Evolutionary conservation across 148 eudicot species (phyloP).

Genomic region (Polygonum maritimum): DNA sequence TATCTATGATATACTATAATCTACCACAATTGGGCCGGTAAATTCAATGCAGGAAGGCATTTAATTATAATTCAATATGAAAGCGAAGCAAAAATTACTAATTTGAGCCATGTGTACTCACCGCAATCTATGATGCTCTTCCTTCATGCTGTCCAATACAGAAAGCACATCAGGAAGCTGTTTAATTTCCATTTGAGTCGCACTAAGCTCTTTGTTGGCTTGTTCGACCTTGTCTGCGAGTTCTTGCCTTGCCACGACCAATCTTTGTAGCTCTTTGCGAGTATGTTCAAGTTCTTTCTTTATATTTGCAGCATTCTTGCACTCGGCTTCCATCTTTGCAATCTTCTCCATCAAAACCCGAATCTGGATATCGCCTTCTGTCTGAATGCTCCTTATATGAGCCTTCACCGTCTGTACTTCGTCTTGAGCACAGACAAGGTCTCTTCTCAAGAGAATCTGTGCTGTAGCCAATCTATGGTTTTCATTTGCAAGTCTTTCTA

Average conservation of each 20-base stretch:
- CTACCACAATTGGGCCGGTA: background rate
- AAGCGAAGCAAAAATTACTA: background rate
- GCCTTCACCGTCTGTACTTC: constrained; percentile 56
- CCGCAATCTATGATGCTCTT: constrained; percentile 79
- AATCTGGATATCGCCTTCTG: constrained; percentile 77
- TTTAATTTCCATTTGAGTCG: constrained; percentile 39
- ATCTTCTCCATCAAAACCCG: constrained; percentile 65
- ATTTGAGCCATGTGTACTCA: constrained; percentile 27
- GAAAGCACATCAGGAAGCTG: constrained; percentile 59
- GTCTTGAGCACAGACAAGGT: constrained; percentile 44
- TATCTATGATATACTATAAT: background rate
- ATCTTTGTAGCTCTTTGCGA: constrained; percentile 56
- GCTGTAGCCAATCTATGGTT: constrained; percentile 56
- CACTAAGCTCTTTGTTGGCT: constrained; percentile 57
- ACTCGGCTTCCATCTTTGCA: constrained; percentile 62
- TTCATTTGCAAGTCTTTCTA: constrained; percentile 52
- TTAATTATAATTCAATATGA: background rate
- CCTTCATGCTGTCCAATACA: constrained; percentile 54
- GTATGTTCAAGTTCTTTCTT: constrained; percentile 61
- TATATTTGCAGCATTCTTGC: constrained; percentile 48
- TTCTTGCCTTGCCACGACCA: constrained; percentile 55
- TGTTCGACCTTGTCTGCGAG: constrained; percentile 41
- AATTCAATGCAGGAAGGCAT: background rate
- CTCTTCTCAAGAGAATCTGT: constrained; percentile 56
- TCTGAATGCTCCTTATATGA: constrained; percentile 62